These are phyloP conservation scores for Dicorynia guianensis DNA, from an alignment of 306 rosid species.

Conservation along the genomic window DNA sequence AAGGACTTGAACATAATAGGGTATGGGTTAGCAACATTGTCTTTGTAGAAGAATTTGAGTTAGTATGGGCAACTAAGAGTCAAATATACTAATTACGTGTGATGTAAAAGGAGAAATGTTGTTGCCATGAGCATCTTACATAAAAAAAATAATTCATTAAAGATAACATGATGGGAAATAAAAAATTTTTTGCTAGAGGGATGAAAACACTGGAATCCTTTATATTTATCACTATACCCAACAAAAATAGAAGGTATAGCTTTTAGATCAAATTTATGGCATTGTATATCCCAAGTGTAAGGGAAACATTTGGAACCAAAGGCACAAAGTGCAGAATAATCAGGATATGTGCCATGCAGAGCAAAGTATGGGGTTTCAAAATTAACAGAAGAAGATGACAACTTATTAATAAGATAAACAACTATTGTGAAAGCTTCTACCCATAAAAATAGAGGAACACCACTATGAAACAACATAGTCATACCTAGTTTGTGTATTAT, in stretches of 20 bases:
- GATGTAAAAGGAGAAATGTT: background rate
- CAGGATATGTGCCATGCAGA: background rate
- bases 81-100: background rate
- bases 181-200: too few relatives aligned
- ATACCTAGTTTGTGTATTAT: background rate
- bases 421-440: background rate
- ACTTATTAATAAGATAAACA: background rate
- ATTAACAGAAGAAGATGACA: background rate
- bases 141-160: background rate
- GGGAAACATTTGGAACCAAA: slow-evolving; percentile 1
- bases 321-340: background rate
- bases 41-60: too few relatives aligned
- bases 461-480: slow-evolving; percentile 5
- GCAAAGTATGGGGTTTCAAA: background rate
- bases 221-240: slow-evolving; percentile 5
- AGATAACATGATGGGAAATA: too few relatives aligned
- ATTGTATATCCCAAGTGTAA: background rate
- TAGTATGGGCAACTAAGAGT: background rate
- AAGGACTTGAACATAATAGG: too few relatives aligned
- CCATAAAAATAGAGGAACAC: background rate
- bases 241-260: background rate
- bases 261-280: slow-evolving; percentile 22
- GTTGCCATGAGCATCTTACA: background rate
- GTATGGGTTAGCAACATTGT: too few relatives aligned
- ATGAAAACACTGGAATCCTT: too few relatives aligned